Base-by-base conservation (phyloP, 179 eudicot species). In the Actinidia polygama region DNA sequence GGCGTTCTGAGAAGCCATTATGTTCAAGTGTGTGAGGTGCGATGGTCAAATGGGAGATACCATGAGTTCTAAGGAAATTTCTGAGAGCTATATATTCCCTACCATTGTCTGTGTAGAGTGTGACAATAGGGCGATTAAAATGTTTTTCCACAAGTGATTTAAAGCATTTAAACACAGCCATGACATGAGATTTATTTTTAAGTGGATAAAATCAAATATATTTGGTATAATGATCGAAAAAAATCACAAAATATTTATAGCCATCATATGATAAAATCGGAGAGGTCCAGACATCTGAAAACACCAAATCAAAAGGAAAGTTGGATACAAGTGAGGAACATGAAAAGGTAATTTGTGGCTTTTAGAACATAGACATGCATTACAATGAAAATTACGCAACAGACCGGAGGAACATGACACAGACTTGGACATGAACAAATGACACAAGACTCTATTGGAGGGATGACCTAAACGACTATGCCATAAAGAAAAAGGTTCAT, bases 211-310 rank as follows among this genome's bases (percentile, higher is more conserved):
- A 10, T 69, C 68, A 77, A 11, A 30, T 15, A 18, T 75, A 75
- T 36, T 55, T 54, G 1, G 64, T 55, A 9, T 55, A 76, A 55
- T 59, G 53, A 77, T 77, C 80, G 4, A 77, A 26, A 59, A 77
- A 59, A 36, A 61, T n/a, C 7, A 77, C 19, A 61, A 36, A 77
- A 40, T 36, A 57, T 7, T 58, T 16, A 18, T 53, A 76, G 11
- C 58, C 24, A 58, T 76, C 53, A 16, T 7, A 1, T 8, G 79
- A 76, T 5, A 4, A 7, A 76, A 76, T 10, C 4, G 18, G 68
- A 30, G 62, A 0, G 0, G 68, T 51, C 51, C 79, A 76, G 7
- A 76, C 79, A 76, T 58, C 50, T 12, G 51, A 2, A 30, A 2
- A 30, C 36, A 30, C 36, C 36, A 30, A 30, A 30, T 30, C 36